Evolutionary conservation across 208 protist species (phyloP), one percentile per base, ranked within the genome.

Genomic region (Porcisia deanei): DNA sequence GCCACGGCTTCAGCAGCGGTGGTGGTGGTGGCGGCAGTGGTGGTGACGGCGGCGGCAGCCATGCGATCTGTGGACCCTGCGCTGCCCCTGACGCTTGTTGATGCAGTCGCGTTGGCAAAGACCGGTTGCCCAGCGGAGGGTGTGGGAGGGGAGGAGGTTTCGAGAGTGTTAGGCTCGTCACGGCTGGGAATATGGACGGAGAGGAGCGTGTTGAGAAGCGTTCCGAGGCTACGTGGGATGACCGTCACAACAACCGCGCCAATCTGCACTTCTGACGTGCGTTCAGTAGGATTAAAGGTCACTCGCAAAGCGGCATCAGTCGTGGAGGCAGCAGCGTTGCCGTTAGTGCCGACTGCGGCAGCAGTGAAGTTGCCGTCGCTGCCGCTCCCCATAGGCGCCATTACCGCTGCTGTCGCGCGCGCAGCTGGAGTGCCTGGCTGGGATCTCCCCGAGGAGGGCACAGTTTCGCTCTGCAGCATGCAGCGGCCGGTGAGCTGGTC

Each of bases 121-220:
- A 54, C 10, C n/a, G 20, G 30, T 30, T 22, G 53, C 16, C 25
- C 16, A 60, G 66, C 37, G 49, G 80, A 34, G 47, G 47, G 47
- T 0, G 47, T 12, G 47, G 47, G 47, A 12, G 47, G 10, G 47
- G 47, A 12, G 47, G 47, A 52, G 47, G 47, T 30, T 20, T 49
- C 55, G 55, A 39, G 34, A 39, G 73, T 71, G 54, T 72, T 34
- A 12, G 37, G 5, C 25, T 72, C 68, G 68, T 61, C 68, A 34
- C 49, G 34, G 20, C 53, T 37, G 53, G 89, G 84, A 34, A 96
- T 71, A 52, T 85, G 78, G 69, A 96, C 71, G 16, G 89, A 96
- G 25, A 96, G 80, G 4, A 96, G 69, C 49, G 85, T 81, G 79
- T 96, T 94, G 18, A 90, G 74, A 2, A 96, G 80, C 22, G 79